phyloP scores from a whole-genome alignment of 2,329 filamentous ascomycete genomes.

The Bimuria novae-zelandiae region DNA sequence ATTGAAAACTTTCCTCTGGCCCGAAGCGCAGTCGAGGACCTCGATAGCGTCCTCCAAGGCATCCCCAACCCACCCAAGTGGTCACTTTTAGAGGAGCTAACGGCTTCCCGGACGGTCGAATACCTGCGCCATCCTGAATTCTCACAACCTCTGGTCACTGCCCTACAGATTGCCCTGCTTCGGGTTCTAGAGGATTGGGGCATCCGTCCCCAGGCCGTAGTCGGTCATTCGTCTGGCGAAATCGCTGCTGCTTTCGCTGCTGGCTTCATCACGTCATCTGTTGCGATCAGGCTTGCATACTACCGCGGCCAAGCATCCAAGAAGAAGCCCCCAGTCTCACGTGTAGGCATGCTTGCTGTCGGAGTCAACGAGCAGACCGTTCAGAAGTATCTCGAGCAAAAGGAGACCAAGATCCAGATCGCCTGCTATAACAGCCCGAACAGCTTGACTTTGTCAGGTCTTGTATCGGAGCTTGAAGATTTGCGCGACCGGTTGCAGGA shows the following conservation, averaged over 20 bases:
- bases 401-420: background rate
- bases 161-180: too few relatives aligned
- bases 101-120: too few relatives aligned
- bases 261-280: background rate
- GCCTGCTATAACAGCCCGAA: background rate
- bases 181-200: too few relatives aligned
- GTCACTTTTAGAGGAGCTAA: too few relatives aligned
- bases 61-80: too few relatives aligned
- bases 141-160: too few relatives aligned
- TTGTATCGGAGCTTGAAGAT: background rate
- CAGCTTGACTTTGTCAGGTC: background rate
- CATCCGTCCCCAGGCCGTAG: too few relatives aligned
- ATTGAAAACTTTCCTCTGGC: too few relatives aligned
- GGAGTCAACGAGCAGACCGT: background rate
- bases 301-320: background rate
- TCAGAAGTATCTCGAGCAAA: background rate
- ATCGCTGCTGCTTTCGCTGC: too few relatives aligned
- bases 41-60: too few relatives aligned
- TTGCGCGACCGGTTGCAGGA: background rate
- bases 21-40: too few relatives aligned
- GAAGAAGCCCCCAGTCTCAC: background rate
- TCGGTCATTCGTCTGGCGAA: conserved; percentile 4
- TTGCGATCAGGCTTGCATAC: background rate
- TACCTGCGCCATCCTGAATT: too few relatives aligned
- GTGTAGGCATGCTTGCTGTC: background rate